Conservation (phyloP, 768 basidiomycete genomes). For the Suillus variegatus region DNA sequence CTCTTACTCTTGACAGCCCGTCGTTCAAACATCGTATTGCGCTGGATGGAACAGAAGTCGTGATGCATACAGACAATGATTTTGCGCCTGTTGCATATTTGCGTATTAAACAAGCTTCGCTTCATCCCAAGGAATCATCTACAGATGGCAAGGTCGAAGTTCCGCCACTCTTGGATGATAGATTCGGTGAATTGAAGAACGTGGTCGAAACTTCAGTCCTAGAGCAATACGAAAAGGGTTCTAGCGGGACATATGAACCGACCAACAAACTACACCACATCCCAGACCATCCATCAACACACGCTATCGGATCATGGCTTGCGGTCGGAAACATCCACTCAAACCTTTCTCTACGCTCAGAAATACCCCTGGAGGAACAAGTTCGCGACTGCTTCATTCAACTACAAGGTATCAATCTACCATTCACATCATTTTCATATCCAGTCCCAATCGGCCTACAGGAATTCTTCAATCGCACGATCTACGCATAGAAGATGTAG, state of each 20-base stretch:
- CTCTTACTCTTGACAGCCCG: constrained; percentile 86
- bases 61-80: constrained; percentile 78
- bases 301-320: constrained; percentile 63
- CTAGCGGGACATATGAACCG: too few species aligned
- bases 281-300: constrained; percentile 18
- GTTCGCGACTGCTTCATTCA: constrained; percentile 65
- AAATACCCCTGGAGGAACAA: constrained; percentile 65
- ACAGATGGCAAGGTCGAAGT: constrained; percentile 27
- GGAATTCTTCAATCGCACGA: background rate
- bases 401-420: constrained; percentile 51
- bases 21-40: constrained; percentile 78
- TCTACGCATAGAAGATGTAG: constrained; percentile 13
- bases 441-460: background rate
- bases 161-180: constrained; percentile 52
- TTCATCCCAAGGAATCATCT: constrained; percentile 53
- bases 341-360: constrained; percentile 14
- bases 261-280: background rate
- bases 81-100: constrained; percentile 93
- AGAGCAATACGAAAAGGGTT: background rate
- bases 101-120: constrained; percentile 68
- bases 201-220: background rate
- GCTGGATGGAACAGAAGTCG: constrained; percentile 67
- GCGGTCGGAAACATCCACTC: constrained; percentile 59
- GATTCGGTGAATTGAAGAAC: constrained; percentile 16
- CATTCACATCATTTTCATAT: background rate